These are phyloP conservation scores for Nymphaea colorata DNA, from an alignment of 164 flowering plant genomes.

Conservation along the genomic window DNA sequence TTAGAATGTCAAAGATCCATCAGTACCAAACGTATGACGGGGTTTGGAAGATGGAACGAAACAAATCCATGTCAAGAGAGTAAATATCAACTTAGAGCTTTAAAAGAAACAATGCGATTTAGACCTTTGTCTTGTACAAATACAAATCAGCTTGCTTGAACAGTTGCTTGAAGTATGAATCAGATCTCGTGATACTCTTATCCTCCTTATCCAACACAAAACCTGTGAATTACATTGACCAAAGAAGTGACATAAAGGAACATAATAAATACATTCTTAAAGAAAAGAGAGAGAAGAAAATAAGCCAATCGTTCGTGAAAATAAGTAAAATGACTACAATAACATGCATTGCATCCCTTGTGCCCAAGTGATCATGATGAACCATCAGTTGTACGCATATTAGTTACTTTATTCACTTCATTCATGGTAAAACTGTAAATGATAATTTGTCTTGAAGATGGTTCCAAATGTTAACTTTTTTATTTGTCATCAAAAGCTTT, in stretches of 20 bases:
- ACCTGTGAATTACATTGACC: slow-evolving; percentile 27
- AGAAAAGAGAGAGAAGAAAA: no score
- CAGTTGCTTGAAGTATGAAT: slow-evolving; percentile 78
- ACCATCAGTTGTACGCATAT: no score
- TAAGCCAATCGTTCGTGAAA: neutral
- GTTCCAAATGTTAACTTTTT: no score
- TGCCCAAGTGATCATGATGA: no score
- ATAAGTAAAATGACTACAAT: neutral
- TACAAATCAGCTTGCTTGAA: slow-evolving; percentile 66
- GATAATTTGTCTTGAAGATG: no score
- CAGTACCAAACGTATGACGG: neutral
- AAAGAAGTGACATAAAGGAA: no score
- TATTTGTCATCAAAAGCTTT: no score
- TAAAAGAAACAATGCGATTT: neutral
- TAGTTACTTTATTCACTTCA: no score
- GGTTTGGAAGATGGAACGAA: no score
- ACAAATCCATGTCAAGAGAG: no score
- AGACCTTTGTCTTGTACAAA: slow-evolving; percentile 63
- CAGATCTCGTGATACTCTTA: slow-evolving; percentile 84
- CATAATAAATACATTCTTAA: no score
- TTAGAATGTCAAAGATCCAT: neutral
- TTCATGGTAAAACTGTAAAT: no score
- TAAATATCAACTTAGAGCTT: neutral
- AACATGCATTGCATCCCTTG: neutral
- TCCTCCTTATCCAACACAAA: slow-evolving; percentile 91